Percentiles rank a stretch among this genome's conserved stretches.
Conservation (phyloP, 1,284 basidiomycete species). For the Leccinum pachyderme region DNA sequence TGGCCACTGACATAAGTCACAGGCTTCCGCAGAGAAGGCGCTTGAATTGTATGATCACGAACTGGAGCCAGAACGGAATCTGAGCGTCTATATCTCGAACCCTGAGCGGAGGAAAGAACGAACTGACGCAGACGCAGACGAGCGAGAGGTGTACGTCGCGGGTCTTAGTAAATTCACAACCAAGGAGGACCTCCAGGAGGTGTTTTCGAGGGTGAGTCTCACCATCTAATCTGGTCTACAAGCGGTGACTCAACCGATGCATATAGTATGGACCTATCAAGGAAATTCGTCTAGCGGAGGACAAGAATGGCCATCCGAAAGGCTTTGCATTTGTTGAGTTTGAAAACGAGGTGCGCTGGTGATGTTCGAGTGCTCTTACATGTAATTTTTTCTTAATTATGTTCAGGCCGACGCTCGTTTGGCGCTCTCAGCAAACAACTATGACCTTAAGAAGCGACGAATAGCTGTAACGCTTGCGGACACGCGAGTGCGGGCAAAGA, state of each 20-base stretch:
- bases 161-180: conserved; percentile 76
- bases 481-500: conserved; percentile 58
- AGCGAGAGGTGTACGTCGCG: conserved; percentile 83
- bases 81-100: conserved; percentile 89
- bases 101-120: conserved; percentile 86
- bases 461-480: conserved; percentile 85
- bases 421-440: conserved; percentile 78
- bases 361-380: not conserved
- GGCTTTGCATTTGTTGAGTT: conserved; percentile 97
- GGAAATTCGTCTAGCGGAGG: conserved; percentile 75
- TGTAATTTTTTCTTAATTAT: conserved; percentile 1
- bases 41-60: conserved; percentile 77
- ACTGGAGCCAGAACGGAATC: conserved; percentile 59
- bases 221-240: not conserved
- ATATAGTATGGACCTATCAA: conserved; percentile 77
- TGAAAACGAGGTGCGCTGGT: conserved; percentile 60
- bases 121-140: conserved; percentile 80
- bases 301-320: conserved; percentile 69
- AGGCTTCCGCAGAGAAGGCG: conserved; percentile 76
- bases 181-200: conserved; percentile 68
- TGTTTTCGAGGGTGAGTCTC: conserved; percentile 68
- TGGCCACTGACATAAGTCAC: not conserved
- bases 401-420: conserved; percentile 66
- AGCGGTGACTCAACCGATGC: conserved; percentile 10
- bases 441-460: conserved; percentile 79